Evolutionary conservation across 305 asterid species (phyloP), one percentile per base, ranked within the genome.

Genomic region (Fraxinus albicans): DNA sequence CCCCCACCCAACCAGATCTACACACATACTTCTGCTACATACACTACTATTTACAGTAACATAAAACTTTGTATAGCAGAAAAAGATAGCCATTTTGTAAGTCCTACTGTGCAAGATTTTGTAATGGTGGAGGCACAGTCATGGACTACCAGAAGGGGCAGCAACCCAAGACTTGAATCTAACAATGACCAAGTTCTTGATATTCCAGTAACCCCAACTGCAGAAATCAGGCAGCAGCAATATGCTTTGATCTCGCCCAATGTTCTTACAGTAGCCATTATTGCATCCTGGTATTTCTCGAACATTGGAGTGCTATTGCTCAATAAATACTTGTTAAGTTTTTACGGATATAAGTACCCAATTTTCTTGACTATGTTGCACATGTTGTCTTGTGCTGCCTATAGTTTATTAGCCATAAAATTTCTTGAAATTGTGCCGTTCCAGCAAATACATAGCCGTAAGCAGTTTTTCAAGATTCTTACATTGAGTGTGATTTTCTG

Each of bases 121-220:
- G 91, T 73, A 38, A 95, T 94, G 99, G 97, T 92, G 89, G 99
- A 95, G 83, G 90, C 91, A 31, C 99, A 94, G 84, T 94, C 98
- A 55, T 95, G 99, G 99, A 93, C 98, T 1, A 93, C 97, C 6
- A 85, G 99, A 63, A 88, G 99, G 89, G 95, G 94, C 53, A 94
- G 98, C 92, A 95, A 95, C 87, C 99, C 99, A 10, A 93, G 99
- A 27, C 79, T 93, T 27, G 99, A 95, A 38, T 81, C 93, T 34
- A 82, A 10, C 89, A 83, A 81, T 13, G 95, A 92, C 84, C 98
- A 94, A 58, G 92, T 91, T 13, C 36, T 95, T 72, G 97, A 95
- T 35, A 95, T 95, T 77, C 99, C 99, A 40, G 88, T 83, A 4
- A 95, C 98, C 29, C 99, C 99, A 21, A 95, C 98, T 15, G 94